phyloP scores from a whole-genome alignment of 768 basidiomycete genomes.

The Mycena venus region DNA sequence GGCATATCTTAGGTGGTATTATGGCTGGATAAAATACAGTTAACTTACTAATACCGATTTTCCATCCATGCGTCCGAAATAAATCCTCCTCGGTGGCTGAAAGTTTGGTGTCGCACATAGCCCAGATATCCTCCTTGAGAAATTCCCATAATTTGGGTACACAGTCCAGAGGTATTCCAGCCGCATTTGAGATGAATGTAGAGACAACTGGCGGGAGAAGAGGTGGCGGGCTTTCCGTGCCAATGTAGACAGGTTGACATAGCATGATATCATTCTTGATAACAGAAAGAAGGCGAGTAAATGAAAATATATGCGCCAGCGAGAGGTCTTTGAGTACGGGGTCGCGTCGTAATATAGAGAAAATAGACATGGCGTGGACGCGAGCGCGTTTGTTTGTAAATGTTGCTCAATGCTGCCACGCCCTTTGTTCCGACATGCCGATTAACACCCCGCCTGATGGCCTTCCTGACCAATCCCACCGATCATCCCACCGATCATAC shows the following conservation, averaged over 20 bases:
- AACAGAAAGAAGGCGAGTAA: neutral
- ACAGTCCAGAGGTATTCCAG: neutral
- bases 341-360: neutral
- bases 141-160: neutral
- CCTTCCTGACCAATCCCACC: too few relatives aligned
- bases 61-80: slow-evolving; percentile 13
- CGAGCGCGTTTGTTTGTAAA: neutral
- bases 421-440: neutral
- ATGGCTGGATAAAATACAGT: neutral
- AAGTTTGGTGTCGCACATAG: neutral
- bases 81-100: neutral
- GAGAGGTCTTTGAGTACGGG: neutral
- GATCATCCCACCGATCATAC: too few relatives aligned
- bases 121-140: neutral
- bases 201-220: neutral
- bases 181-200: neutral
- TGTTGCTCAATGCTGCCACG: neutral
- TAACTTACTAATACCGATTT: neutral
- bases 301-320: neutral
- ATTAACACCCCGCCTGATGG: too few relatives aligned
- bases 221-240: neutral
- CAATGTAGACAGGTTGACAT: neutral
- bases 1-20: too few relatives aligned
- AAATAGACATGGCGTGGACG: neutral
- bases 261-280: slow-evolving; percentile 11